Conservation (phyloP, 495 filamentous ascomycete species). For the Hypomontagnella monticulosa region DNA sequence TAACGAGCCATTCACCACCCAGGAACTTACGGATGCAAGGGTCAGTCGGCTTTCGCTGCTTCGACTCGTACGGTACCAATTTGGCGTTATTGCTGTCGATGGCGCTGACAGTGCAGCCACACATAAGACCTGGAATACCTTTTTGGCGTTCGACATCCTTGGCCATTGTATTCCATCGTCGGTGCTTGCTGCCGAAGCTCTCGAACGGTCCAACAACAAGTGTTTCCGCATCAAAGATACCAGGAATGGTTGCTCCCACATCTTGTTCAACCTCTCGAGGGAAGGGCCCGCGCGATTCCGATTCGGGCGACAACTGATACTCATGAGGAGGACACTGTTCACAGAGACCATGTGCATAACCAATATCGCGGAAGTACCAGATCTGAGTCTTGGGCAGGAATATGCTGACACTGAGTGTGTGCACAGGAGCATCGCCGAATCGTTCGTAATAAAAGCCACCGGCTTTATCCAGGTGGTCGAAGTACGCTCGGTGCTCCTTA, state of each 20-base stretch:
- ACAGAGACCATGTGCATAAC: conserved; percentile 64
- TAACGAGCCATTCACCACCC: conserved; percentile 58
- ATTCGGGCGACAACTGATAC: conserved; percentile 14
- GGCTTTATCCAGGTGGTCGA: conserved; percentile 64
- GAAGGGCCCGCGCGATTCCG: conserved; percentile 7
- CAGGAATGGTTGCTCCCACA: neutral
- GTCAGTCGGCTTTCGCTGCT: conserved; percentile 61
- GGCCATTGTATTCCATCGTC: conserved; percentile 43
- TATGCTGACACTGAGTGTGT: conserved; percentile 63
- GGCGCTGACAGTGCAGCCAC: conserved; percentile 57
- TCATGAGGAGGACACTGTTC: conserved; percentile 49
- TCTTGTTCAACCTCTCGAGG: conserved; percentile 18
- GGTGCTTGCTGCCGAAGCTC: conserved; percentile 48
- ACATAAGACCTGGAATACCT: conserved; percentile 47
- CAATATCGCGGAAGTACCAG: conserved; percentile 64
- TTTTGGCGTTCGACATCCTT: conserved; percentile 40
- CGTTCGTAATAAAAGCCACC: conserved; percentile 71
- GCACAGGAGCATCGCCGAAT: conserved; percentile 73
- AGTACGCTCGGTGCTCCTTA: conserved; percentile 64
- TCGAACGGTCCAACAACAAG: conserved; percentile 20
- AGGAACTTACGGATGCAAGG: conserved; percentile 63
- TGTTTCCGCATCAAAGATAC: neutral
- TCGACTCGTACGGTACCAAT: conserved; percentile 60
- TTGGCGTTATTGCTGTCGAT: conserved; percentile 63
- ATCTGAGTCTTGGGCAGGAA: conserved; percentile 58